Conservation (phyloP, 2,329 filamentous ascomycete species). For the Penicillium sp. region DNA sequence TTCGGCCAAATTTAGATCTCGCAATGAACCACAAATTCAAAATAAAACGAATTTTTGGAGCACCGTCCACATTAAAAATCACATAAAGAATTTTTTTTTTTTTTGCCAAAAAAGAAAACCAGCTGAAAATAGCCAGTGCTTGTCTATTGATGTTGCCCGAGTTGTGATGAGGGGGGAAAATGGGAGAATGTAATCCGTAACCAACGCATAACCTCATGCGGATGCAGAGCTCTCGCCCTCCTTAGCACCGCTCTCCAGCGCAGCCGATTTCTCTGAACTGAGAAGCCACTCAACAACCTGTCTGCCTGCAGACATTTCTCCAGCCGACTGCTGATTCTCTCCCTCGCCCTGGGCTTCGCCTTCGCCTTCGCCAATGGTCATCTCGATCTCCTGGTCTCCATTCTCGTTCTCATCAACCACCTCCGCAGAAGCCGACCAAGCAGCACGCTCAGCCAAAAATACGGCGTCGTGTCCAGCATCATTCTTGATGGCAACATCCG, state of each 20-base stretch:
- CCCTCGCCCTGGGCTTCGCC: slow-evolving; percentile 18
- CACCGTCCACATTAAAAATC: slow-evolving; percentile 10
- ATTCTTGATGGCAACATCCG: slow-evolving; percentile 78
- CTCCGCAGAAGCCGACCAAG: slow-evolving; percentile 66
- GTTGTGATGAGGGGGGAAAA: slow-evolving; percentile 16
- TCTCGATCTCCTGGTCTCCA: slow-evolving; percentile 29
- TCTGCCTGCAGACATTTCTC: slow-evolving; percentile 40
- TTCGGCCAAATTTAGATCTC: not conserved
- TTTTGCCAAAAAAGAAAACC: no score
- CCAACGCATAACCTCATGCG: slow-evolving; percentile 15
- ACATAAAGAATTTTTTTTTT: slow-evolving; percentile 10
- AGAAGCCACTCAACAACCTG: slow-evolving; percentile 49
- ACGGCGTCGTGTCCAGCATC: slow-evolving; percentile 80
- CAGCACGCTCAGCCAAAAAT: slow-evolving; percentile 72
- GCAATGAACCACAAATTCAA: not conserved
- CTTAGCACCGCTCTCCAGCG: slow-evolving; percentile 36
- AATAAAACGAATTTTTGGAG: not conserved
- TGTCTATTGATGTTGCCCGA: slow-evolving; percentile 16
- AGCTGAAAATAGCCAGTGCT: slow-evolving; percentile 3
- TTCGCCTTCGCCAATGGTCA: slow-evolving; percentile 28
- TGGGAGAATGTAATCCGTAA: not conserved
- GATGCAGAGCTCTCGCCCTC: slow-evolving; percentile 25
- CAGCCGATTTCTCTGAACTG: slow-evolving; percentile 41
- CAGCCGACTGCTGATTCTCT: slow-evolving; percentile 15
- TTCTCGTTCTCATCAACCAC: slow-evolving; percentile 27